Percentiles rank a stretch among this genome's conserved stretches.
Conservation (phyloP, 257 asterid genomes). For the Salvia miltiorrhiza region DNA sequence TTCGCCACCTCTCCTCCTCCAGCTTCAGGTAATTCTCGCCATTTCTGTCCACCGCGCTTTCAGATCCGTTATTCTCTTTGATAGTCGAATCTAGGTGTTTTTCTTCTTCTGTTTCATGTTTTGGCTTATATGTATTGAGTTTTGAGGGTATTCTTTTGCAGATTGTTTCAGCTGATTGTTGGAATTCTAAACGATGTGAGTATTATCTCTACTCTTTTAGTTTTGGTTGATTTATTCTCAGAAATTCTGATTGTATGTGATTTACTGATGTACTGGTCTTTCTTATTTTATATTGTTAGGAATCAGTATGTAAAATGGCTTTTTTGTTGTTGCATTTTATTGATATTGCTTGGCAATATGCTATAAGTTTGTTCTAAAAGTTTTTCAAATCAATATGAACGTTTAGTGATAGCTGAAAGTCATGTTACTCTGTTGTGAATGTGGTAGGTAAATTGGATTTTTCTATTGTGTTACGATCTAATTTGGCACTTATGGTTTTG, state of each 20-base stretch:
- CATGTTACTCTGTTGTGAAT: no score
- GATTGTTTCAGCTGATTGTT: conserved; percentile 20
- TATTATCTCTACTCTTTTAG: not conserved
- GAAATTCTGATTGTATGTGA: not conserved
- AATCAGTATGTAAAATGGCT: not conserved
- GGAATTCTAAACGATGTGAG: conserved; percentile 33
- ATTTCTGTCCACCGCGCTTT: not conserved
- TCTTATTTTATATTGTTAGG: not conserved
- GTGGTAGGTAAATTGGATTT: no score
- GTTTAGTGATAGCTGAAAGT: no score
- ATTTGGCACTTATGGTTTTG: no score
- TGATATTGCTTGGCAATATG: no score
- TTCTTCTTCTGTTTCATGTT: not conserved
- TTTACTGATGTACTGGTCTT: not conserved
- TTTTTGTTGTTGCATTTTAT: no score
- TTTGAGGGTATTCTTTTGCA: conserved; percentile 30
- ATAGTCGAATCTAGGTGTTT: conserved; percentile 13
- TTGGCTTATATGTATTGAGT: not conserved
- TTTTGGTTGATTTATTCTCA: not conserved
- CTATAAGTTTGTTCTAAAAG: no score
- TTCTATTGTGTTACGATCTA: no score
- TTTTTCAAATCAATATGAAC: no score
- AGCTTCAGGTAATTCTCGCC: conserved; percentile 28
- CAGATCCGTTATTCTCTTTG: conserved; percentile 18
- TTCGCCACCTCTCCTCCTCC: not conserved